These are phyloP conservation scores for Colletotrichum brevisporum DNA, from an alignment of 2,329 filamentous ascomycete genomes.

Conservation along the genomic window DNA sequence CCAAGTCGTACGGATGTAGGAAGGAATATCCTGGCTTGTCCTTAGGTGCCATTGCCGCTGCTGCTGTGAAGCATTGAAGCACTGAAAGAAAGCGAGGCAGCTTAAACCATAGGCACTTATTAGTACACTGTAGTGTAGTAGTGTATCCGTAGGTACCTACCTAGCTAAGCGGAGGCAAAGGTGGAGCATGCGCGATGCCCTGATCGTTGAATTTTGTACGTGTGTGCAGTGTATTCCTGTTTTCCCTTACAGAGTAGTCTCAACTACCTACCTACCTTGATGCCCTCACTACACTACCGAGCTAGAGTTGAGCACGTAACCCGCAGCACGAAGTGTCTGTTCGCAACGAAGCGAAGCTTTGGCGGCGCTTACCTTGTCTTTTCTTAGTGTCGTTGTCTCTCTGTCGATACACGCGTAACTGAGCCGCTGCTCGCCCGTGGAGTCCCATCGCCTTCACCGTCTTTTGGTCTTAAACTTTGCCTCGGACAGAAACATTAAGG, in stretches of 20 bases:
- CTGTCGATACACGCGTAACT: not conserved
- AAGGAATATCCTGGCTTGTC: too few species aligned
- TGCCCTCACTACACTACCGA: too few species aligned
- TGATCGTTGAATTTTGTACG: not conserved
- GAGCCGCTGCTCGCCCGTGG: slow-evolving; percentile 1
- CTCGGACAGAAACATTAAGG: slow-evolving; percentile 7
- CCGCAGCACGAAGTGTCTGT: slow-evolving; percentile 10
- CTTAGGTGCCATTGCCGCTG: too few species aligned
- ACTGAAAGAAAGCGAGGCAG: too few species aligned
- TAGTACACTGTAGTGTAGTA: too few species aligned
- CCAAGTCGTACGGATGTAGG: too few species aligned
- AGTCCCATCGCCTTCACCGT: slow-evolving; percentile 23
- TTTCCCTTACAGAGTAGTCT: too few species aligned
- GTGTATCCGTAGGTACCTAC: not conserved
- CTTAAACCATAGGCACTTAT: too few species aligned
- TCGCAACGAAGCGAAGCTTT: slow-evolving; percentile 25
- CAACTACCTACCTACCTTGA: too few species aligned
- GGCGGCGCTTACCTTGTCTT: slow-evolving; percentile 1
- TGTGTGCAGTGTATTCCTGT: too few species aligned
- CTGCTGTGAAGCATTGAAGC: too few species aligned
- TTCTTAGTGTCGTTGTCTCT: slow-evolving; percentile 8
- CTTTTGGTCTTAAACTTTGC: slow-evolving; percentile 29
- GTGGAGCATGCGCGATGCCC: not conserved
- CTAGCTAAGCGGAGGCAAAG: not conserved
- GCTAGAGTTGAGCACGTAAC: too few species aligned